Evolutionary conservation across 305 asterid genomes (phyloP), one percentile per base, ranked within the genome.

Genomic region (Fraxinus latifolia): DNA sequence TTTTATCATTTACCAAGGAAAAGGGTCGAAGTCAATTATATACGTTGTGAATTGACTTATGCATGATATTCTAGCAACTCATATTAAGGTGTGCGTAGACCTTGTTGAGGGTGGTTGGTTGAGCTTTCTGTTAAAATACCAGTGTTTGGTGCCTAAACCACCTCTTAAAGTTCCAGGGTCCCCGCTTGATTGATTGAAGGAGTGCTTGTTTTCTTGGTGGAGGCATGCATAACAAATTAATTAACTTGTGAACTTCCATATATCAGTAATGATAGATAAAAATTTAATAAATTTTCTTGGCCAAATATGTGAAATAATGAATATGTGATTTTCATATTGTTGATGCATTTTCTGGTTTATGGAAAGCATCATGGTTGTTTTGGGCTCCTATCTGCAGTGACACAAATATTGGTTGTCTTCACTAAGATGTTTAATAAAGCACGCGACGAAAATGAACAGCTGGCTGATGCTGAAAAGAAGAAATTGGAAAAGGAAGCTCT

Each of bases 401-500:
- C 97, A 77, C 98, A 95, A 90, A 91, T 90, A 77, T 87, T 95
- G 88, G 94, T 77, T 4, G 92, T 94, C 81, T 96, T 96, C 90
- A 91, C 89, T 9, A 95, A 94, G 90, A 85, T 90, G 93, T 95
- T 96, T 79, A 91, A 88, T 44, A 96, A 96, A 87, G 83, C 98
- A 17, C 94, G 93, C 0, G 97, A 91, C 0, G 99, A 96, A 89
- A 96, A 96, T 11, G 93, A 81, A 88, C 95, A 90, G 87, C 87
- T 62, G 83, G 97, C 97, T 19, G 98, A 92, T 39, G 95, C 95
- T 80, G 99, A 96, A 88, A 96, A 91, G 95, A 92, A 89, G 89
- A 96, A 93, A 86, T 36, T 94, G 88, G 98, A 93, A 82, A 96
- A 93, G 91, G 98, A 95, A 91, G 97, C 97, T 36, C 92, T 92